Conservation (phyloP, 768 basidiomycete species). For the Mycena belliarum region DNA sequence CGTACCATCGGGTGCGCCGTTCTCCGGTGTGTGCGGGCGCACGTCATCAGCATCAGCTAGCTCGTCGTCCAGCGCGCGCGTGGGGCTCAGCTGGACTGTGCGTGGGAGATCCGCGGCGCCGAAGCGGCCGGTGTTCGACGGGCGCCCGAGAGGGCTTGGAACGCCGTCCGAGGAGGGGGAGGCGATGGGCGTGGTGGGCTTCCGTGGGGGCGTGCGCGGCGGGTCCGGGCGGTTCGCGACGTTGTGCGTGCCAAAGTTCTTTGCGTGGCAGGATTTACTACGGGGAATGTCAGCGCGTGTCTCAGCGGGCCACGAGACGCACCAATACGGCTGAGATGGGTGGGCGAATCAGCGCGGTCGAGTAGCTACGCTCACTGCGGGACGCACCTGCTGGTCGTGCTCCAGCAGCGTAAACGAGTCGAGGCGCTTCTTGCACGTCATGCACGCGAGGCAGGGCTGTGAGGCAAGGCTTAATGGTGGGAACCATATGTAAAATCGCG, state of each 20-base stretch:
- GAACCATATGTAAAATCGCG: background rate
- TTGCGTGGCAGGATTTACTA: slow-evolving; percentile 83
- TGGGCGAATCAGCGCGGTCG: background rate
- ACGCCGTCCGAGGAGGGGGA: background rate
- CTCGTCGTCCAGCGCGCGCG: too few relatives aligned
- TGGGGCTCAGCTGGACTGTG: slow-evolving; percentile 51
- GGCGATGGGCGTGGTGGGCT: slow-evolving; percentile 33
- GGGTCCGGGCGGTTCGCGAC: slow-evolving; percentile 60
- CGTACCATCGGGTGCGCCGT: too few relatives aligned
- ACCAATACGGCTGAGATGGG: slow-evolving; percentile 60
- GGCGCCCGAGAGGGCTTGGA: slow-evolving; percentile 23
- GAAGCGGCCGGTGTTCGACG: too few relatives aligned
- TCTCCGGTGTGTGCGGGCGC: too few relatives aligned
- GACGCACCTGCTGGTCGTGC: slow-evolving; percentile 75
- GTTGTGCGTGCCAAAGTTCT: slow-evolving; percentile 76
- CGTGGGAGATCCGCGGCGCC: slow-evolving; percentile 25
- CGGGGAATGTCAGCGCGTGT: background rate
- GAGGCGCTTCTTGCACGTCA: slow-evolving; percentile 71
- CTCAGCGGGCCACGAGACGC: slow-evolving; percentile 10
- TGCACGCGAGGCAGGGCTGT: slow-evolving; percentile 81
- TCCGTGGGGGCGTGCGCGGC: slow-evolving; percentile 26
- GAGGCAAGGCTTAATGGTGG: too few relatives aligned
- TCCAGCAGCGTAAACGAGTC: slow-evolving; percentile 79
- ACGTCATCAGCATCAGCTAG: too few relatives aligned
- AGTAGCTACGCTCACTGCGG: background rate